phyloP scores from a whole-genome alignment of 2,329 filamentous ascomycete genomes.

The Stagonosporopsis tanaceti region DNA sequence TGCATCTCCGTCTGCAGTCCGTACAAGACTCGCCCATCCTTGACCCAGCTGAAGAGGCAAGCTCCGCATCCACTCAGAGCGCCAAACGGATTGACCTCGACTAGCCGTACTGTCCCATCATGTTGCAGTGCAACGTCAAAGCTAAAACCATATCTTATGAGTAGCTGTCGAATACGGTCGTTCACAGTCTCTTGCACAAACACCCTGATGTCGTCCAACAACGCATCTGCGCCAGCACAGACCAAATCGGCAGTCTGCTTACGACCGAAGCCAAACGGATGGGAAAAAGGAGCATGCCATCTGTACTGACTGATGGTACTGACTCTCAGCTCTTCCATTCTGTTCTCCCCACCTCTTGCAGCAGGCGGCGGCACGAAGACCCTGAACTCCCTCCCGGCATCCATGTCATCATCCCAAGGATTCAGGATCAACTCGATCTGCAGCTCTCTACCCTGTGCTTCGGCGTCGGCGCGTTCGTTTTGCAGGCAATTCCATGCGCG shows the following conservation, averaged over 20 bases:
- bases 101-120: not conserved
- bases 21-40: too few relatives aligned
- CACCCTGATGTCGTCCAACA: too few relatives aligned
- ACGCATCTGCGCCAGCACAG: too few relatives aligned
- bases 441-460: not conserved
- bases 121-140: not conserved
- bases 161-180: not conserved
- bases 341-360: not conserved
- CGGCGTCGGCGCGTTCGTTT: not conserved
- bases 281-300: not conserved
- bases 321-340: not conserved
- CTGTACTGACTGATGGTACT: not conserved
- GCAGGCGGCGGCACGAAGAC: slow-evolving; percentile 5
- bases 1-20: too few relatives aligned
- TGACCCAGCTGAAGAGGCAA: slow-evolving; percentile 58
- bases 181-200: not conserved
- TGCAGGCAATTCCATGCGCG: not conserved
- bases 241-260: too few relatives aligned
- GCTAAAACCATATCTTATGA: not conserved
- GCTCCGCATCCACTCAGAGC: slow-evolving; percentile 55
- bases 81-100: slow-evolving; percentile 50
- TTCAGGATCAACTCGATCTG: not conserved
- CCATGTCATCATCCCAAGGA: slow-evolving; percentile 1
- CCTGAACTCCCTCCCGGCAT: not conserved
- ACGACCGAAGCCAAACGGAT: not conserved